These are phyloP conservation scores for Xylariaceae sp. DNA, from an alignment of 2,329 filamentous ascomycete genomes.

Conservation along the genomic window DNA sequence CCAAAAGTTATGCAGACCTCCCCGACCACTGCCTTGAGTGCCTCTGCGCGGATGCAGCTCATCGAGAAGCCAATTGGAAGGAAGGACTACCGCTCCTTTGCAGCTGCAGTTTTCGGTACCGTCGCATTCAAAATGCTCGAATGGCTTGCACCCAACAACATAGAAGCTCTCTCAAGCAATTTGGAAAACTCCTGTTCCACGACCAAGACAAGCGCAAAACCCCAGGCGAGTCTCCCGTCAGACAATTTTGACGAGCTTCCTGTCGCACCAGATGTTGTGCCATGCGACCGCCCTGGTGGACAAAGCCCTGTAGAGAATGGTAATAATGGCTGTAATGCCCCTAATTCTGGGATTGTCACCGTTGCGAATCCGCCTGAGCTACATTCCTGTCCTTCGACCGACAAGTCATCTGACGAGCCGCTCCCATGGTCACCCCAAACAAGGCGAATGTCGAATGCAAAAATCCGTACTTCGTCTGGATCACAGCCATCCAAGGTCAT, in stretches of 20 bases:
- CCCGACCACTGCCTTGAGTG: slow-evolving; percentile 2
- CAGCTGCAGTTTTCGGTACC: slow-evolving; percentile 59
- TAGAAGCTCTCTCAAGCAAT: slow-evolving; percentile 44
- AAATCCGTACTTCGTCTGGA: slow-evolving; percentile 29
- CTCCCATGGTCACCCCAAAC: slow-evolving; percentile 21
- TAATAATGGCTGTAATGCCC: slow-evolving; percentile 11
- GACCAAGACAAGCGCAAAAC: slow-evolving; percentile 14
- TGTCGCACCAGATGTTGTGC: slow-evolving; percentile 11
- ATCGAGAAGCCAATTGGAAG: slow-evolving; percentile 45
- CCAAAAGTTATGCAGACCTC: neutral
- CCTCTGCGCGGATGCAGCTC: slow-evolving; percentile 34
- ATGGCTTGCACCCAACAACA: slow-evolving; percentile 59
- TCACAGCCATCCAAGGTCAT: slow-evolving; percentile 24
- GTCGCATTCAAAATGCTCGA: slow-evolving; percentile 65
- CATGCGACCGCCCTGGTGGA: slow-evolving; percentile 11
- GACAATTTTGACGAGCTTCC: slow-evolving; percentile 16
- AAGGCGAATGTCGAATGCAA: slow-evolving; percentile 28
- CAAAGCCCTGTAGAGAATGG: neutral
- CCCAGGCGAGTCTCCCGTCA: slow-evolving; percentile 26
- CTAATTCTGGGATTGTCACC: slow-evolving; percentile 10
- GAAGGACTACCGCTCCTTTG: slow-evolving; percentile 56
- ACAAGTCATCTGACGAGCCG: slow-evolving; percentile 11
- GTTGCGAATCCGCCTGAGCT: slow-evolving; percentile 16
- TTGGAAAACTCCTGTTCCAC: slow-evolving; percentile 25
- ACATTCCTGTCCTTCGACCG: slow-evolving; percentile 4